These are phyloP conservation scores for Bonia amplexicaulis DNA, from an alignment of 176 grass and related monocot species.

Conservation along the genomic window DNA sequence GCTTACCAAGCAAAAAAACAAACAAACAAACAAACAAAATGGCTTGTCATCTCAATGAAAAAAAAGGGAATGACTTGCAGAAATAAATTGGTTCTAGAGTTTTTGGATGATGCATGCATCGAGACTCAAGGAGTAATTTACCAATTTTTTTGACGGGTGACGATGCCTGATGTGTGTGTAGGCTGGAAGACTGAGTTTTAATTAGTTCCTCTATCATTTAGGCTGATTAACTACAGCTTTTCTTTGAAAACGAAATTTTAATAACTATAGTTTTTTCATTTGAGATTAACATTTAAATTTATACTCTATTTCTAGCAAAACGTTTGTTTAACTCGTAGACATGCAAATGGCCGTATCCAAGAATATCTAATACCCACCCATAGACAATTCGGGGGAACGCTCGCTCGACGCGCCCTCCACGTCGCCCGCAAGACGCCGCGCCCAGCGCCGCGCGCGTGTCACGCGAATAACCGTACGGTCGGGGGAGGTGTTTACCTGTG, in stretches of 20 bases:
- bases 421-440: too few species aligned
- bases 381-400: too few species aligned
- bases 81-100: neutral
- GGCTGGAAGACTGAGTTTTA: neutral
- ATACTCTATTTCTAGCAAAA: neutral
- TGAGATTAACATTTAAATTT: neutral
- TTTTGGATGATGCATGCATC: constrained; percentile 21
- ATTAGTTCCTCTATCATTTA: too few species aligned
- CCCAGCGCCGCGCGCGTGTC: too few species aligned
- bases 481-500: too few species aligned
- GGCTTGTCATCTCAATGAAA: constrained; percentile 3
- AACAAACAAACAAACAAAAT: neutral
- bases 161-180: neutral
- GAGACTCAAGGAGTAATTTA: neutral
- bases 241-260: too few species aligned
- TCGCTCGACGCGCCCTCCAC: too few species aligned
- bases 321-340: too few species aligned
- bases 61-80: neutral
- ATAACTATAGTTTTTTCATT: neutral
- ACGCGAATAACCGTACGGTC: too few species aligned
- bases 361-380: too few species aligned
- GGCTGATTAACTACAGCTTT: neutral
- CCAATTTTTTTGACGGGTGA: constrained; percentile 22
- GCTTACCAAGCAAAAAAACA: constrained; percentile 10
- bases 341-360: too few species aligned